phyloP scores from a whole-genome alignment of 768 basidiomycete species.

The Lentinula sp. region DNA sequence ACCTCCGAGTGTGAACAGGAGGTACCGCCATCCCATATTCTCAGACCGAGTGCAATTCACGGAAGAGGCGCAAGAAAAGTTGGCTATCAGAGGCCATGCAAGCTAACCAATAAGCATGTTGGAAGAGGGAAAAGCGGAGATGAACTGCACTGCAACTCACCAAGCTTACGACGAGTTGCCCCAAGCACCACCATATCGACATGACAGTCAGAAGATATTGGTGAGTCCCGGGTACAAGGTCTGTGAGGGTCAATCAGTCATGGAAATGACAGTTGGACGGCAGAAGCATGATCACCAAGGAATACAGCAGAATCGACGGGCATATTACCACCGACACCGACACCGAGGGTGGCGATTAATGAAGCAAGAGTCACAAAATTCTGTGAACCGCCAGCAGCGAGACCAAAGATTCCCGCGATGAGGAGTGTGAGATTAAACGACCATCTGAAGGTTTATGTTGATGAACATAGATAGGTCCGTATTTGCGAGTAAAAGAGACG shows the following conservation, averaged over 20 bases:
- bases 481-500: not conserved
- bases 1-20: slow-evolving; percentile 47
- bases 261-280: slow-evolving; percentile 8
- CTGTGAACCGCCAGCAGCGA: slow-evolving; percentile 40
- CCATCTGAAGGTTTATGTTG: slow-evolving; percentile 28
- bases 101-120: slow-evolving; percentile 25
- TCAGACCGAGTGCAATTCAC: slow-evolving; percentile 29
- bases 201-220: slow-evolving; percentile 55
- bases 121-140: not conserved
- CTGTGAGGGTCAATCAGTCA: slow-evolving; percentile 19
- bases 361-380: slow-evolving; percentile 43
- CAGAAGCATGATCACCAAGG: slow-evolving; percentile 25
- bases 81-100: slow-evolving; percentile 55
- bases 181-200: slow-evolving; percentile 55
- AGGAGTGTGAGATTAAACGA: slow-evolving; percentile 60
- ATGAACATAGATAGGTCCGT: not conserved
- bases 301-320: slow-evolving; percentile 51
- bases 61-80: slow-evolving; percentile 39
- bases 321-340: slow-evolving; percentile 52
- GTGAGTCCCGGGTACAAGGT: slow-evolving; percentile 45
- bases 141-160: slow-evolving; percentile 16
- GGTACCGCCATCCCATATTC: slow-evolving; percentile 65
- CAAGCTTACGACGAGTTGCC: slow-evolving; percentile 44
- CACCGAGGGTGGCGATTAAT: slow-evolving; percentile 35
- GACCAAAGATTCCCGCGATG: slow-evolving; percentile 46